Conservation (phyloP, 176 grass and related monocot genomes). For the Metroxylon sagu region DNA sequence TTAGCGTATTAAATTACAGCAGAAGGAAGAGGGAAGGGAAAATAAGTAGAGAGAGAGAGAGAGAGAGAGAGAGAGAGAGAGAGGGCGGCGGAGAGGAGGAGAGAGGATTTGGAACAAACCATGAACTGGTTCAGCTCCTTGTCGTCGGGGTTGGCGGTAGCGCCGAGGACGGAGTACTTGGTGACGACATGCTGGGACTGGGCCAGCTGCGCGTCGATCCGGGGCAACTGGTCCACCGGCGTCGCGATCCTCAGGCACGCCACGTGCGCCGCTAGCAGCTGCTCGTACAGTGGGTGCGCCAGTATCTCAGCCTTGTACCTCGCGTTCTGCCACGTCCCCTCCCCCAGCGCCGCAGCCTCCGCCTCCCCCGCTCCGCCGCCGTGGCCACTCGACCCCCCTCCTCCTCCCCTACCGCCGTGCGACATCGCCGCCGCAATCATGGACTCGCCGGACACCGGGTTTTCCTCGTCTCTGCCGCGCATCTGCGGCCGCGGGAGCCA, state of each 20-base stretch:
- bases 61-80: neutral
- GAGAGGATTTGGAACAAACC: neutral
- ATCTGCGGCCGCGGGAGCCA: neutral
- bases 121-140: constrained; percentile 19
- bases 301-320: constrained; percentile 18
- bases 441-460: neutral
- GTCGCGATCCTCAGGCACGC: constrained; percentile 17
- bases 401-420: neutral
- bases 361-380: neutral
- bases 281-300: constrained; percentile 16
- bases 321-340: constrained; percentile 5
- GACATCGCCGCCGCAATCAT: neutral
- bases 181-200: constrained; percentile 6
- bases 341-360: neutral
- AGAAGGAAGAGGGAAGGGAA: too few species aligned
- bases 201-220: constrained; percentile 19
- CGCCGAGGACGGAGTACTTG: constrained; percentile 7
- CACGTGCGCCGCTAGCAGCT: constrained; percentile 17
- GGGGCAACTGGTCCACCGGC: constrained; percentile 19
- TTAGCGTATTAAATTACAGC: too few species aligned
- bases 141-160: constrained; percentile 1
- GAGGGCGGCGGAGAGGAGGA: too few species aligned
- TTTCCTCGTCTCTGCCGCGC: neutral
- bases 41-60: neutral
- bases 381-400: neutral